phyloP scores from a whole-genome alignment of 768 basidiomycete genomes.

The Boletus coccyginus region DNA sequence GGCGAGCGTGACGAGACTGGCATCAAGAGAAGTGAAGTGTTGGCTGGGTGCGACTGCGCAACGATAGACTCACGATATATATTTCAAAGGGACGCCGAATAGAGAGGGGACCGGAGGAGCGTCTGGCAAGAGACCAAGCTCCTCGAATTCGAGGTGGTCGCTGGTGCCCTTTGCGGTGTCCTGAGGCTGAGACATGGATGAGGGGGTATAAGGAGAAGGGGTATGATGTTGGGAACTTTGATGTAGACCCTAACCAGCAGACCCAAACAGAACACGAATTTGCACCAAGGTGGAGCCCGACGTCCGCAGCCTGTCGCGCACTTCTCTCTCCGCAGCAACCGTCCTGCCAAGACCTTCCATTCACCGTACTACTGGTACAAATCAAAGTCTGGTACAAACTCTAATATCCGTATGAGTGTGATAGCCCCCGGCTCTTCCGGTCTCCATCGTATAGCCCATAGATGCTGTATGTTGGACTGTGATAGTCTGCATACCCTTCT shows the following conservation, averaged over 20 bases:
- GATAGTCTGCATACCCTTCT: constrained; percentile 62
- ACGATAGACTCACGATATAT: constrained; percentile 56
- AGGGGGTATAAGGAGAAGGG: constrained; percentile 25
- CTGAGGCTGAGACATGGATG: constrained; percentile 25
- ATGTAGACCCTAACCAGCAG: background rate
- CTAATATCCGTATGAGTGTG: constrained; percentile 26
- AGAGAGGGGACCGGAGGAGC: constrained; percentile 48
- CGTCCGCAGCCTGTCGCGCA: constrained; percentile 8
- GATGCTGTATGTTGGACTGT: constrained; percentile 81
- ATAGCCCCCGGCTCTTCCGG: constrained; percentile 45
- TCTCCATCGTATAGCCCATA: constrained; percentile 71
- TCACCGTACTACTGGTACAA: constrained; percentile 7
- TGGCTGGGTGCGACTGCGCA: constrained; percentile 3
- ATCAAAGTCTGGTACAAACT: constrained; percentile 10
- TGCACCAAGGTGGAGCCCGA: background rate
- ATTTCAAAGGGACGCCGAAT: constrained; percentile 74
- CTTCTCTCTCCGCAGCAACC: constrained; percentile 18
- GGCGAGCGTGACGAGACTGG: constrained; percentile 77
- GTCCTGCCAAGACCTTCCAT: constrained; percentile 4
- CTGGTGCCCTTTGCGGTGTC: constrained; percentile 30
- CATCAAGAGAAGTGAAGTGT: background rate
- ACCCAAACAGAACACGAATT: background rate
- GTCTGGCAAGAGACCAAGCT: constrained; percentile 41
- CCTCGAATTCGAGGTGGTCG: constrained; percentile 43
- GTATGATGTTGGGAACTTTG: constrained; percentile 8